Evolutionary conservation across 2,329 filamentous ascomycete genomes (phyloP), one percentile per base, ranked within the genome.

Genomic region (Domatiomyces catenatus): DNA sequence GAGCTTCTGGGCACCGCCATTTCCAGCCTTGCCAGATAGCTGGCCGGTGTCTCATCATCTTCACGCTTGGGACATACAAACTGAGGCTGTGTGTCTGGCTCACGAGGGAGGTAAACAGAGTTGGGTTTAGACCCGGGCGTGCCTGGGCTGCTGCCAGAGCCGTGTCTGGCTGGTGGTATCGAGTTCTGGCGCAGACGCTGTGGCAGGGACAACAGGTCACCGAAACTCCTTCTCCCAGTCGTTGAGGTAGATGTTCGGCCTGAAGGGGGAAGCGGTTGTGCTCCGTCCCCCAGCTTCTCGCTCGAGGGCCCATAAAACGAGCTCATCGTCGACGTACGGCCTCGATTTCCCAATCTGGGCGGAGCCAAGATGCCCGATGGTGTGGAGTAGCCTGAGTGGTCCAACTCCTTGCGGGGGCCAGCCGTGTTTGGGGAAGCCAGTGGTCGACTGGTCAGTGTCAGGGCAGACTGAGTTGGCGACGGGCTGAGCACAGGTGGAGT

Each of bases 21-120:
- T 65, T 96, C 86, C 1, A 96, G 72, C 22, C 87, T 81, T 36
- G 84, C 77, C 24, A 98, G 74, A 65, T 95, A 98, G 61, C 84
- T 89, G 10, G 86, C 86, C 0, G 92, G 85, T 0, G 89, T 90
- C 60, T 98, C 92, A 52, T 86, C 85, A 57, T 94, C 87, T 56
- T 85, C 77, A 49, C 86, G 78, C 58, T 89, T 81, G 0, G 92
- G 90, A 36, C 94, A 71, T 2, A 79, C 72, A 20, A 83, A 63
- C 50, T 75, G 61, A n/a, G 55, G 56, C 17, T 26, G 20, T 32
- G 22, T 5, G 36, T 58, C 58, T 0, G 81, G 75, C 62, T 92
- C 85, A 57, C 86, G 76, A 24, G 80, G 77, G 44, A 93, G 72
- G 56, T 85, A 86, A 28, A 94, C 72, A 0, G 88, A 94, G 60